Percentiles rank a stretch among this genome's conserved stretches.
Conservation (phyloP, 441 rosid genomes). For the Populus hybrid region DNA sequence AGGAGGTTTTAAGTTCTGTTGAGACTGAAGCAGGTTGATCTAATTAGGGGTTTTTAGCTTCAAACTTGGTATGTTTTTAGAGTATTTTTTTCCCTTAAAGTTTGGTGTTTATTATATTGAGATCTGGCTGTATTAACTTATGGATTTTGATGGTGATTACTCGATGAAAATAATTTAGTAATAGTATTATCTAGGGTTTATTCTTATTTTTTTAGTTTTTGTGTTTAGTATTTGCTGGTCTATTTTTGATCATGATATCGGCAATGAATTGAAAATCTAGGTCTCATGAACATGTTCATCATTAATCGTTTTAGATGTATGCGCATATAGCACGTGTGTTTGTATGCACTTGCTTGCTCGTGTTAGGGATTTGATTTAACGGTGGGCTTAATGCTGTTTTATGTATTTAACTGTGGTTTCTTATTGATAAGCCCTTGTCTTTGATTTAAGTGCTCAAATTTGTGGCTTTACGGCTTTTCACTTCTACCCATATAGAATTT, state of each 20-base stretch:
- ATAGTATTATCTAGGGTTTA: constrained; percentile 1
- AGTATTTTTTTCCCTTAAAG: not conserved
- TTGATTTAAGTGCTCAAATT: not conserved
- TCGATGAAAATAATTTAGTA: constrained; percentile 11
- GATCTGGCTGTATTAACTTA: constrained; percentile 36
- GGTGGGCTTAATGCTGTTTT: not conserved
- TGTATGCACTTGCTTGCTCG: not conserved
- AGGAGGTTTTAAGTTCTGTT: constrained; percentile 25
- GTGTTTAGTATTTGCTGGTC: not conserved
- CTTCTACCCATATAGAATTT: not conserved
- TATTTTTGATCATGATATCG: not conserved
- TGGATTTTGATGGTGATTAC: constrained; percentile 22
- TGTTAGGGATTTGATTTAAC: not conserved
- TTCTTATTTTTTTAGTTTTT: not conserved
- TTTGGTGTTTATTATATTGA: constrained; percentile 13
- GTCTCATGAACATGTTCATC: not conserved
- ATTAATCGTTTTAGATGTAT: not conserved
- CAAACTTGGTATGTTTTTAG: constrained; percentile 19
- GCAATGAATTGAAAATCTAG: not conserved
- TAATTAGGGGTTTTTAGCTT: constrained; percentile 16
- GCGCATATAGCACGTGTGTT: not conserved
- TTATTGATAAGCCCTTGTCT: not conserved
- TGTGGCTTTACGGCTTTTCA: not conserved
- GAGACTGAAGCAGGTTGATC: constrained; percentile 39
- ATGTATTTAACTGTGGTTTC: not conserved